Evolutionary conservation across 2,329 filamentous ascomycete species (phyloP), one percentile per base, ranked within the genome.

Genomic region (Didymella lethalis): DNA sequence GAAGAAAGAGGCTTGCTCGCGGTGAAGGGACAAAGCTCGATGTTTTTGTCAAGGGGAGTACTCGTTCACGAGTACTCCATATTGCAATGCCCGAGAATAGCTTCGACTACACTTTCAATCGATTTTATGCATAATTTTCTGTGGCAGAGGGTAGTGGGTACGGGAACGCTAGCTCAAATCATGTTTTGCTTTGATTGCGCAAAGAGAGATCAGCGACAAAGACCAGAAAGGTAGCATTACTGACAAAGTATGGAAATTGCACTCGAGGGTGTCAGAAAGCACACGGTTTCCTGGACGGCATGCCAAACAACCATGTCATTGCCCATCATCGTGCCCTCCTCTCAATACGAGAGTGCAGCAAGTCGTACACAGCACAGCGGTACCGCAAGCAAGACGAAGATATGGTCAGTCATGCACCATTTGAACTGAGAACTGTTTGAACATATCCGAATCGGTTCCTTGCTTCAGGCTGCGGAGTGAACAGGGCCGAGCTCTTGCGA

Each of bases 241-340:
- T 36, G 32, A 36, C 16, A 3, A n/a, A 8, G 16, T n/a, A 18
- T 36, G 7, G 2, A n/a, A 1, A 36, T 11, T n/a, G 16, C 32
- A 36, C 32, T n/a, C 16, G 3, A 14, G 43, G 26, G 32, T 48
- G 43, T 59, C 48, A 51, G 25, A 32, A 28, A 6, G 23, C 44
- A 38, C 55, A 53, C 8, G 20, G 12, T 20, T n/a, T n/a, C 11
- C 23, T 14, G n/a, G 48, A 16, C 16, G 57, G 54, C 4, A 61
- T 32, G 7, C 61, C 53, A n/a, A 60, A 58, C 2, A 61, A 2
- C 61, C 61, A 51, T 26, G 50, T 58, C 50, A 63, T 34, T 28
- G 53, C 54, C 40, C 25, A 50, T 47, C 48, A 55, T 31, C 61
- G 31, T 5, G 54, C 54, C 23, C n/a, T 29, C 11, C 20, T 57